Conservation (phyloP, 108 stramenopile species). For the Fragilariopsis cylindrus region DNA sequence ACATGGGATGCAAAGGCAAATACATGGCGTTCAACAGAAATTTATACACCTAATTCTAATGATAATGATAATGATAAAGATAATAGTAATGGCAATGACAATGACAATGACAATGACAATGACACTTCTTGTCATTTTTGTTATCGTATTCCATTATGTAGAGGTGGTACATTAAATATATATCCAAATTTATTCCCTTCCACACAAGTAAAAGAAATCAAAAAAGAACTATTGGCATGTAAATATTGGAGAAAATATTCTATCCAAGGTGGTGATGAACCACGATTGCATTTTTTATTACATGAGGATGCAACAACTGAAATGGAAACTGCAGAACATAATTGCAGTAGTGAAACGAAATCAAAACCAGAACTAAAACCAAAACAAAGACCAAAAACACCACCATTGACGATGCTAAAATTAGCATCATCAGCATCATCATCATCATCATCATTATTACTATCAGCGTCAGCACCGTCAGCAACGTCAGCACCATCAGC, state of each 20-base stretch:
- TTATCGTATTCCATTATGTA: not conserved
- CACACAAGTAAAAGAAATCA: not conserved
- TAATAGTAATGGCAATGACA: slow-evolving; percentile 1
- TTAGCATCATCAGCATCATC: no score
- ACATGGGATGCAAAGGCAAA: not conserved
- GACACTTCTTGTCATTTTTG: not conserved
- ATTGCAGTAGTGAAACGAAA: no score
- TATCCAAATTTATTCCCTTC: slow-evolving; percentile 9
- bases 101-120: not conserved
- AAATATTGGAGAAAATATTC: slow-evolving; percentile 30
- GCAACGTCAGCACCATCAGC: no score
- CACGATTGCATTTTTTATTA: slow-evolving; percentile 33
- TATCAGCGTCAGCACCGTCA: no score
- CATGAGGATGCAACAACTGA: slow-evolving; percentile 25
- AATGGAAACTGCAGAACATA: not conserved
- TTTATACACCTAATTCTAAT: not conserved
- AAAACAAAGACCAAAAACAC: no score
- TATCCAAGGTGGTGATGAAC: slow-evolving; percentile 30
- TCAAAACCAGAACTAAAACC: no score
- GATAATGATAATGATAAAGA: not conserved
- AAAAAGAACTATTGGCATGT: slow-evolving; percentile 10
- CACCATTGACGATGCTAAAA: no score
- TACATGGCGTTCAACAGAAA: not conserved
- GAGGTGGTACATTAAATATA: slow-evolving; percentile 9
- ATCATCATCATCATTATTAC: no score